Percentiles rank a stretch among this genome's conserved stretches.
phyloP scores from a whole-genome alignment of 2,329 filamentous ascomycete species.

The Aaosphaeria pasadenensis region DNA sequence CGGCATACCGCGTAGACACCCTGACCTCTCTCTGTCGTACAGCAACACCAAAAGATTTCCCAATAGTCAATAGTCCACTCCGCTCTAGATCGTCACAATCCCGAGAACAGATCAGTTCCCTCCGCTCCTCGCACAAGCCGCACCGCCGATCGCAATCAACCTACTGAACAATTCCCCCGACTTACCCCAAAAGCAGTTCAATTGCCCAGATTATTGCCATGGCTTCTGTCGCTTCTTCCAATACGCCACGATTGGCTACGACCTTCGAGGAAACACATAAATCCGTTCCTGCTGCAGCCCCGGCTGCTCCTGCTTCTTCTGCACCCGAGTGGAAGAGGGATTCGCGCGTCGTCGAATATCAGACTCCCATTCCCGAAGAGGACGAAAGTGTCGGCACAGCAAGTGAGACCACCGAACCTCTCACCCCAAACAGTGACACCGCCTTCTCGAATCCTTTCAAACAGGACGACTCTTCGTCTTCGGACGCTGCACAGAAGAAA shows the following conservation, averaged over 20 bases:
- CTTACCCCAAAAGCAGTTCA: neutral
- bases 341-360: slow-evolving; percentile 23
- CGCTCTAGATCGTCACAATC: too few species aligned
- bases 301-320: slow-evolving; percentile 13
- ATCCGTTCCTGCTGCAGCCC: slow-evolving; percentile 4
- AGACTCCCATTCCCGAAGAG: slow-evolving; percentile 34
- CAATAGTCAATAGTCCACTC: too few species aligned
- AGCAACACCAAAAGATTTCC: too few species aligned
- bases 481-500: slow-evolving; percentile 14
- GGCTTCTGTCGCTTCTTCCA: slow-evolving; percentile 15
- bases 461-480: slow-evolving; percentile 21
- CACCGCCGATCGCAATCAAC: slow-evolving; percentile 10
- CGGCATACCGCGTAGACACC: too few species aligned
- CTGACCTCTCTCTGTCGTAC: too few species aligned
- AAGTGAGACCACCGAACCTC: slow-evolving; percentile 37
- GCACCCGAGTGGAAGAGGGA: slow-evolving; percentile 10
- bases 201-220: slow-evolving; percentile 15
- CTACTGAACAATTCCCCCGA: too few species aligned
- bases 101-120: slow-evolving; percentile 2
- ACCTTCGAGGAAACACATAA: slow-evolving; percentile 13
- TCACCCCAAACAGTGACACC: slow-evolving; percentile 37
- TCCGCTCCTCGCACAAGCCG: slow-evolving; percentile 3
- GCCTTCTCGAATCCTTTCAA: slow-evolving; percentile 22
- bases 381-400: slow-evolving; percentile 38
- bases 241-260: slow-evolving; percentile 14